Conservation (phyloP, 805 yeast genomes). For the Yamadazyma nakazawae region DNA sequence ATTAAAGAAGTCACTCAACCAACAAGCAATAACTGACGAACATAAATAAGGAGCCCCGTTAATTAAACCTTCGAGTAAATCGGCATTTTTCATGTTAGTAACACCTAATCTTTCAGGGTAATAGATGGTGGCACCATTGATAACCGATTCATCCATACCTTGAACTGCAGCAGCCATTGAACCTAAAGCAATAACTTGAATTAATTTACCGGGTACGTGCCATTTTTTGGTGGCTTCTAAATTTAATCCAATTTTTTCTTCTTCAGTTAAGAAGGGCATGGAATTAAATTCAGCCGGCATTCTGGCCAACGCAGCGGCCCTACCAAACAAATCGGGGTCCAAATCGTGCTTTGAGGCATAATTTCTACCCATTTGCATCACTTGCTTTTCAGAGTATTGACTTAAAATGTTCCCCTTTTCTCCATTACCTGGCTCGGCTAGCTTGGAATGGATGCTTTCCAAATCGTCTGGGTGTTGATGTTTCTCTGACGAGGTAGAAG, state of each 20-base stretch:
- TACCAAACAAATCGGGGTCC: conserved; percentile 57
- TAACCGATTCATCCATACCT: conserved; percentile 73
- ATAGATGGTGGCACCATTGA: conserved; percentile 63
- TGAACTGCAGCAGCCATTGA: conserved; percentile 71
- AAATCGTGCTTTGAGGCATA: conserved; percentile 56
- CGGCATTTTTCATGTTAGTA: conserved; percentile 35
- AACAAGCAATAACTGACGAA: conserved; percentile 55
- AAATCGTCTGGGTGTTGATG: conserved; percentile 12
- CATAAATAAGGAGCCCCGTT: conserved; percentile 66
- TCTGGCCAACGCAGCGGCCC: conserved; percentile 60
- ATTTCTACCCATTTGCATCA: conserved; percentile 65
- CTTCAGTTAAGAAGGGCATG: conserved; percentile 47
- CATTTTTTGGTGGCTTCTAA: conserved; percentile 42
- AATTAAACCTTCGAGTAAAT: conserved; percentile 59
- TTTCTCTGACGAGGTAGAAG: conserved; percentile 13
- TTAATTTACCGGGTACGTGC: conserved; percentile 48
- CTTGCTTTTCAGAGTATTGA: conserved; percentile 60
- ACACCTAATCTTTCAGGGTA: conserved; percentile 58
- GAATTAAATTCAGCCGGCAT: conserved; percentile 54
- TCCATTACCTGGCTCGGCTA: conserved; percentile 20
- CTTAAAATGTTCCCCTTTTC: conserved; percentile 46
- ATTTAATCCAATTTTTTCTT: conserved; percentile 49
- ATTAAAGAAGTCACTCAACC: conserved; percentile 56
- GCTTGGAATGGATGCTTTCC: conserved; percentile 18
- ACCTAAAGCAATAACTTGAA: conserved; percentile 54